phyloP scores from a whole-genome alignment of 2,329 filamentous ascomycete species.

The Hypocreales sp. region DNA sequence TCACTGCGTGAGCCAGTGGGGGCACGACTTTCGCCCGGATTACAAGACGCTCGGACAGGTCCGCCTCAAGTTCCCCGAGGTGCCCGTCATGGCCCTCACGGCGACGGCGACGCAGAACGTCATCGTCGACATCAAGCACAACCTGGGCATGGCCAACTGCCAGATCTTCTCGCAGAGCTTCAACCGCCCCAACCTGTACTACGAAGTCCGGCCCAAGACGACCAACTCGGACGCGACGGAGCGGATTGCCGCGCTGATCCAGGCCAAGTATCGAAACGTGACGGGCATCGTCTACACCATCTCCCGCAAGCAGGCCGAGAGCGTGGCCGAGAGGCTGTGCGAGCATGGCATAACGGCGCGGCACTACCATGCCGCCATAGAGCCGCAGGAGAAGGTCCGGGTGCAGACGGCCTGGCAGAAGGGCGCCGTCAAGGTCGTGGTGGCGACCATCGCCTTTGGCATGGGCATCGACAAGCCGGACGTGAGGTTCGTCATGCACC shows the following conservation, averaged over 20 bases:
- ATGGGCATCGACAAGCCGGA: conserved; percentile 99
- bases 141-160: conserved; percentile 68
- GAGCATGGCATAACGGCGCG: conserved; percentile 53
- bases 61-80: conserved; percentile 53
- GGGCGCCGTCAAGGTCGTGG: conserved; percentile 71
- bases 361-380: conserved; percentile 77
- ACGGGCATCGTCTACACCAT: conserved; percentile 91
- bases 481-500: conserved; percentile 91
- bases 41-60: conserved; percentile 77
- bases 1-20: conserved; percentile 99
- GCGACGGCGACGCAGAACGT: conserved; percentile 92
- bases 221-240: conserved; percentile 30
- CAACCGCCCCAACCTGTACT: conserved; percentile 88
- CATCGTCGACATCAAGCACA: conserved; percentile 79
- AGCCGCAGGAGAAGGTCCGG: conserved; percentile 46
- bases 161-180: conserved; percentile 83
- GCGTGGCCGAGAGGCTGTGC: conserved; percentile 55
- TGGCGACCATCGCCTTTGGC: conserved; percentile 95
- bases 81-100: conserved; percentile 89
- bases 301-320: conserved; percentile 70
- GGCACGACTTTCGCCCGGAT: conserved; percentile 91
- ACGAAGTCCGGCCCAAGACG: conserved; percentile 64
- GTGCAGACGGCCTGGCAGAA: conserved; percentile 75
- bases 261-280: conserved; percentile 49
- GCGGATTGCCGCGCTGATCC: conserved; percentile 52